Evolutionary conservation across 2,329 filamentous ascomycete genomes (phyloP), one percentile per base, ranked within the genome.

Genomic region (Exophiala mesophila): DNA sequence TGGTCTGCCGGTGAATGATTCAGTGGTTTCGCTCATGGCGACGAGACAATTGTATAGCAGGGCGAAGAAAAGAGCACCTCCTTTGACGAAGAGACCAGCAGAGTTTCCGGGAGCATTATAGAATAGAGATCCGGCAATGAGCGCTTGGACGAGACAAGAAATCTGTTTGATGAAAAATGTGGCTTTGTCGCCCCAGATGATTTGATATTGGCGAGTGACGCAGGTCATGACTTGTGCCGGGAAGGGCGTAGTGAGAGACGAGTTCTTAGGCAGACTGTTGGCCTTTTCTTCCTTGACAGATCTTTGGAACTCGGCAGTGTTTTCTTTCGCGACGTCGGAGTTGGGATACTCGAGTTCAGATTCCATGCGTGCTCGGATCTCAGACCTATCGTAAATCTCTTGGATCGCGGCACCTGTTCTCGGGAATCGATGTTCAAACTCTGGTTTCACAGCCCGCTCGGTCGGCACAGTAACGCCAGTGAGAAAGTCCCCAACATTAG

Each of bases 71-170:
- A 81, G 62, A 0, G 78, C 74, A 39, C 80, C 82, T 0, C 72
- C 70, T 55, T 83, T 83, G 55, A 76, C 56, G 57, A 85, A 85
- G 0, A 85, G 59, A 9, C 80, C 80, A 0, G 61, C 67, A 0
- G 77, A 76, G 38, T 73, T 77, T 20, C 64, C 45, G 0, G 80
- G 73, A 0, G 78, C 75, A 41, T 78, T 70, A 61, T 84, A 85
- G 62, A 85, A 85, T 2, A 85, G 67, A 0, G 79, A 83, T 3
- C 81, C 82, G 1, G 73, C 68, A 43, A 85, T 75, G 4, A 85
- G 60, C 0, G 80, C 78, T 53, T 82, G 77, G 0, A 70, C 53
- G 4, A 83, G 53, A 0, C 72, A 78, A 0, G 73, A 71, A 2
- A 67, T 59, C 54, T 83, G 78, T 56, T 80, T 82, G 63, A 83